Percentiles rank a stretch among this genome's conserved stretches.
phyloP scores from a whole-genome alignment of 2,329 filamentous ascomycete genomes.

The Blumeria hordei region DNA sequence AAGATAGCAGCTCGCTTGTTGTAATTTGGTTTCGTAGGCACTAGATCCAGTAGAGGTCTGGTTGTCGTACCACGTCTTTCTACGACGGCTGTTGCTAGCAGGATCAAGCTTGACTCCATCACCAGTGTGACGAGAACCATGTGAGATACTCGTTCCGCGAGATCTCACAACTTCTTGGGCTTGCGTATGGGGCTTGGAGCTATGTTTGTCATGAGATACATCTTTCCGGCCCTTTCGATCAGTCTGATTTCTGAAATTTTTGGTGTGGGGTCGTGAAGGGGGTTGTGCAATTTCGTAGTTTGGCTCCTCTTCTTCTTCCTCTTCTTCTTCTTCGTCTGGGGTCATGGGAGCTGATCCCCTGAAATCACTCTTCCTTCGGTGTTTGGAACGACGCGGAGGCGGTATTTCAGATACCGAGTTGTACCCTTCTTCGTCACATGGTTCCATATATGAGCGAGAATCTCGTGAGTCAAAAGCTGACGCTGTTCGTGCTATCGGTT shows the following conservation, averaged over 20 bases:
- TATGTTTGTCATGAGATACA: constrained; percentile 1
- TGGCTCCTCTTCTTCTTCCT: not conserved
- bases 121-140: constrained; percentile 8
- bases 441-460: constrained; percentile 2
- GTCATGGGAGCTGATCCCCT: constrained; percentile 6
- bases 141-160: constrained; percentile 11
- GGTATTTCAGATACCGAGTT: constrained; percentile 7
- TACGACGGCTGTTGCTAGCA: constrained; percentile 10
- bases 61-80: constrained; percentile 11
- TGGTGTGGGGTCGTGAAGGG: constrained; percentile 7
- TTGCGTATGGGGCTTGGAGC: not conserved
- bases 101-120: constrained; percentile 8
- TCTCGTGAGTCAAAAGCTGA: constrained; percentile 8
- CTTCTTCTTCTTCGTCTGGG: constrained; percentile 6
- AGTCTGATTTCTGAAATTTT: constrained; percentile 4
- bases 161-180: not conserved
- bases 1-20: constrained; percentile 25
- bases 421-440: constrained; percentile 10
- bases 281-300: constrained; percentile 8
- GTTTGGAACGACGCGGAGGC: constrained; percentile 3
- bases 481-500: constrained; percentile 4
- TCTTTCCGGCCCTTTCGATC: constrained; percentile 1
- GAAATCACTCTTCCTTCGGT: constrained; percentile 6
- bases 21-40: constrained; percentile 22
- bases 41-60: constrained; percentile 4